Base-by-base conservation (phyloP, 2,329 filamentous ascomycete genomes). In the Xylaria sp. region DNA sequence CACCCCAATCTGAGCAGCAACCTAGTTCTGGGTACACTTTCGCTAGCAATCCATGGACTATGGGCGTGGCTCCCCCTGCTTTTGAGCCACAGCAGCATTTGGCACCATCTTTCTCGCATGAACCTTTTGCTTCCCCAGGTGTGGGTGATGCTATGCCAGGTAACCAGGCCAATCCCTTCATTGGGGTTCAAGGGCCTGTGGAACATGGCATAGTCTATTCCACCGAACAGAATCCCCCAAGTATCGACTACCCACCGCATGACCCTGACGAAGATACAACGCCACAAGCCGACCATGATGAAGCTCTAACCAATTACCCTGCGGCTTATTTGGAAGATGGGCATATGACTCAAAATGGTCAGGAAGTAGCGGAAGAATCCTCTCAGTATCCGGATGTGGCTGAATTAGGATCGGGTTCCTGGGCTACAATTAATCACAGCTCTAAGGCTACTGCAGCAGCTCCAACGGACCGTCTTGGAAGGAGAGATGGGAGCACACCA, bases 381-480 rank as follows among this genome's bases (percentile, higher is more conserved):
- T 2, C 61, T 8, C 57, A 55, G 21, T 31, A 61, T 14, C 49
- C 60, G 1, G 50, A 33, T 9, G 17, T 54, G 17, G 43, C 35
- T 21, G 54, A 64, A 38, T 35, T 60, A 19, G 64, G 51, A 14
- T 12, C 66, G 21, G 66, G 60, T 25, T 64, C 70, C 14, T 75
- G 73, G 73, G 60, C 70, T 31, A 61, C 73, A 11, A 50, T 74
- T 15, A 75, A 75, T 49, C 67, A 68, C 28, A 40, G 11, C 14
- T 55, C 64, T 25, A 63, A 52, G 37, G 57, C 63, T 4, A 47
- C 64, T 12, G 47, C 66, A 21, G 52, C 61, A 15, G 57, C 64
- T 23, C 61, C 37, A 28, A 63, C 59, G 9, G 62, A 64, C 46
- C 68, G 65, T 37, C 45, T 67, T n/a, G 62, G 60, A 19, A 68